Percentiles rank a stretch among this genome's conserved stretches.
Evolutionary conservation across 1,284 basidiomycete genomes (phyloP).

Genomic region (Pyrrhoderma noxium): DNA sequence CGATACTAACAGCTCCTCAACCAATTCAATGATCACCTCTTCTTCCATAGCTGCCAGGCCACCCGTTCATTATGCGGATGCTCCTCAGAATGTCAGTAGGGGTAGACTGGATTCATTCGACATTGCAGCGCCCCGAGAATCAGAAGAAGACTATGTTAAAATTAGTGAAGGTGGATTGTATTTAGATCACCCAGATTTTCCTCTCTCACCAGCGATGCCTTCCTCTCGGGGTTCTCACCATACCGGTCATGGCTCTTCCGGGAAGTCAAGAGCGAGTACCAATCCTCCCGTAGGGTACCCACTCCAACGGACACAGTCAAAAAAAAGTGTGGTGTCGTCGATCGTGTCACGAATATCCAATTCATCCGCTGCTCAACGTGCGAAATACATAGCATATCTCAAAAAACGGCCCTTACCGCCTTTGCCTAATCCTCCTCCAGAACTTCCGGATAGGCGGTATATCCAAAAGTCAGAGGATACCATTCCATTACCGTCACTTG

Average conservation of each 20-base stretch:
- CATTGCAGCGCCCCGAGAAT: constrained; percentile 5
- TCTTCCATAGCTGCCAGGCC: constrained; percentile 12
- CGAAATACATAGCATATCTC: constrained; percentile 27
- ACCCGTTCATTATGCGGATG: constrained; percentile 16
- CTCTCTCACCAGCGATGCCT: constrained; percentile 24
- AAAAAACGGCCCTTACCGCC: constrained; percentile 49
- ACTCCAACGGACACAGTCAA: constrained; percentile 33
- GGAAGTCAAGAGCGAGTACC: neutral
- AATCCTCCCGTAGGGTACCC: constrained; percentile 29
- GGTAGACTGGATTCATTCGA: neutral
- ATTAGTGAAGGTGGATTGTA: constrained; percentile 1
- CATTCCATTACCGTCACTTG: constrained; percentile 44
- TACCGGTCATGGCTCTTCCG: neutral
- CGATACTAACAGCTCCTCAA: constrained; percentile 2
- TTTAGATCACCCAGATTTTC: neutral
- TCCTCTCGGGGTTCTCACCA: constrained; percentile 23
- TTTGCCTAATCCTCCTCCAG: constrained; percentile 31
- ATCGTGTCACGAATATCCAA: constrained; percentile 41
- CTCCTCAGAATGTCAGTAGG: constrained; percentile 10
- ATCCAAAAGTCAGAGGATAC: constrained; percentile 38
- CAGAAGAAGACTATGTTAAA: constrained; percentile 11
- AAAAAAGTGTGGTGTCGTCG: constrained; percentile 40
- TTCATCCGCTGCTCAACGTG: constrained; percentile 6
- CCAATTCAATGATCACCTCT: constrained; percentile 9
- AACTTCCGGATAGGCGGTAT: constrained; percentile 32